phyloP scores from a whole-genome alignment of 495 filamentous ascomycete species.

The Neurospora cerealis region DNA sequence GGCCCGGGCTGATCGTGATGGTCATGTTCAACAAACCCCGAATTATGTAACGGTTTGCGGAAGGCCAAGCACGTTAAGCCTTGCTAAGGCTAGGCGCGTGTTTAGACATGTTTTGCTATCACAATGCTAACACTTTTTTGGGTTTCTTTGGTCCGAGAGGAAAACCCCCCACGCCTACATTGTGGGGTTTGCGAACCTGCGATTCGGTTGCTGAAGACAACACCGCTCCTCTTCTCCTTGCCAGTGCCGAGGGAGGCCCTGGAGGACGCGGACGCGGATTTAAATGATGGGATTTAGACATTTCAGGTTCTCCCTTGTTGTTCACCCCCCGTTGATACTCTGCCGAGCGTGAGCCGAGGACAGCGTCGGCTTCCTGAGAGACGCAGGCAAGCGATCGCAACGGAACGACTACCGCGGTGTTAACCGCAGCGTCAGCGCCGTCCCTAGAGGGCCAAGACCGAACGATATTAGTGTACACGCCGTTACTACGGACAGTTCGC shows the following conservation, averaged over 20 bases:
- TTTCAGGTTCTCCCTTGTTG: not conserved
- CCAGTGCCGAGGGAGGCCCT: not conserved
- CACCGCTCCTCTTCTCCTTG: not conserved
- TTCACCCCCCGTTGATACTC: not conserved
- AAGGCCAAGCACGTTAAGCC: not conserved
- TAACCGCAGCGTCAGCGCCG: not conserved
- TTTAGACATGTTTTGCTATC: not conserved
- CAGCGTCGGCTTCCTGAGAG: not conserved
- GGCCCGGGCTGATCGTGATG: not conserved
- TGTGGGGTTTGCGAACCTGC: not conserved
- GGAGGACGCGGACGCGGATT: not conserved
- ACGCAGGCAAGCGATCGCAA: not conserved
- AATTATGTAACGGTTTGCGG: not conserved
- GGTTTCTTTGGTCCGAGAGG: not conserved
- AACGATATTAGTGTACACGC: not conserved
- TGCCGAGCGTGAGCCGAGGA: not conserved
- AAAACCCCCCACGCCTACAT: not conserved
- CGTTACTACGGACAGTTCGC: not conserved
- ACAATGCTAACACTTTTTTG: not conserved
- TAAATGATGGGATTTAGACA: not conserved
- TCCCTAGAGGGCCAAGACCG: not conserved
- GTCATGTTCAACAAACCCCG: not conserved
- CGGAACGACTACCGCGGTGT: not conserved
- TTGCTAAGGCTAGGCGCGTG: not conserved
- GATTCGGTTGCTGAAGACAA: not conserved